Evolutionary conservation across 139 green algal genomes (phyloP).

Genomic region (Closterium sp.): DNA sequence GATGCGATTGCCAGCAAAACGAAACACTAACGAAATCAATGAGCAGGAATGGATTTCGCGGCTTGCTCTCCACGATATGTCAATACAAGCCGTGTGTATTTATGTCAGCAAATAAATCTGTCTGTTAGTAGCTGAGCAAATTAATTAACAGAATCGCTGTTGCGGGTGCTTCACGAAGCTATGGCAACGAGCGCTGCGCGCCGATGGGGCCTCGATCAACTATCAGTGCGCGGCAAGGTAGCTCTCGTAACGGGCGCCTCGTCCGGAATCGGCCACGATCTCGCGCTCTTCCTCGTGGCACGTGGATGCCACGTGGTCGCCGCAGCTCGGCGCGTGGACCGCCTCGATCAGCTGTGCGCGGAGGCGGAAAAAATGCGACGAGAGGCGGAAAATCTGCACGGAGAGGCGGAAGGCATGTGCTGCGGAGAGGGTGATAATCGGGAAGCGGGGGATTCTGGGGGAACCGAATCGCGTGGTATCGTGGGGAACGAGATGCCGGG

Average conservation of each 20-base stretch:
- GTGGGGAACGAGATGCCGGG: neutral
- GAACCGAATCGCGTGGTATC: neutral
- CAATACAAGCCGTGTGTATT: no score
- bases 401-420: neutral
- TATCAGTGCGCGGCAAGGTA: constrained; percentile 6
- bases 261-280: constrained; percentile 1
- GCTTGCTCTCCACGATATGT: no score
- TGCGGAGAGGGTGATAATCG: neutral
- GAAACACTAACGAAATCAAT: no score
- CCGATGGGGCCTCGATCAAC: neutral
- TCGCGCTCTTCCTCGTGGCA: neutral
- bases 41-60: neutral
- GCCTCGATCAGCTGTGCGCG: neutral
- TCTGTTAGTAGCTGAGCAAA: neutral
- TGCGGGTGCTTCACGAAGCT: neutral
- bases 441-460: no score
- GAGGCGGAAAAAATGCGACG: neutral
- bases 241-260: constrained; percentile 22
- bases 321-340: neutral
- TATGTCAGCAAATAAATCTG: no score
- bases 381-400: neutral
- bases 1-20: neutral
- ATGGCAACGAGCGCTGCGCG: neutral
- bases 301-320: constrained; percentile 1
- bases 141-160: neutral